Evolutionary conservation across 495 filamentous ascomycete genomes (phyloP), one percentile per base, ranked within the genome.

Genomic region (Amniculicola lignicola): DNA sequence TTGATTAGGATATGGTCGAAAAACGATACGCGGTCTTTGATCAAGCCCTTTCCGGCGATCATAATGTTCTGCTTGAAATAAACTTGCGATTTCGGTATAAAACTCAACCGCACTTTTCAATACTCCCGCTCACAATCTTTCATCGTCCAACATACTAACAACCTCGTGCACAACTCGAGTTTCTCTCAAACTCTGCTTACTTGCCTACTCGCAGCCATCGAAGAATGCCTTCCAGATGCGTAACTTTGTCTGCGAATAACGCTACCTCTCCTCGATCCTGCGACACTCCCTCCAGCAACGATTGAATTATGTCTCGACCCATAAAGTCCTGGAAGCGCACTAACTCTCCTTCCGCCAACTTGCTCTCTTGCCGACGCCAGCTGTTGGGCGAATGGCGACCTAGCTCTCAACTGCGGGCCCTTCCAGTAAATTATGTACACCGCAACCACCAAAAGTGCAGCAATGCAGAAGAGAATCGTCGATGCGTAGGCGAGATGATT

Each of bases 351-450:
- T 64, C 67, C 44, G 25, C 41, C 28, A 1, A 19, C 24, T 4
- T 57, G 43, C 14, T 22, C 22, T 15, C 52, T 42, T 1, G 57
- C 62, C 2, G 14, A 25, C 9, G 27, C 38, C 11, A 72, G 47
- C 48, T 70, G 51, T 71, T 90, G 83, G 6, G 88, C 88, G 62
- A 92, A 91, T 0, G 81, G 80, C 14, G 84, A 88, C 1, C 83
- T 77, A 64, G 79, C 79, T 23, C 89, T 80, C 4, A 92, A 76
- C 1, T 53, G 58, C 0, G 86, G 86, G 0, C 89, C 89, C 46
- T 85, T 80, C 75, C 76, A 87, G 75, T 92, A 92, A 57, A 91
- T 84, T 29, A 84, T 73, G 61, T 89, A 92, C 19, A 91, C 83
- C 5, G 86, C 81, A 21, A 79, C 64, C 10, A 89, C 85, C n/a